Conservation (phyloP, 1,284 basidiomycete genomes). For the Xerocomus subilludens region DNA sequence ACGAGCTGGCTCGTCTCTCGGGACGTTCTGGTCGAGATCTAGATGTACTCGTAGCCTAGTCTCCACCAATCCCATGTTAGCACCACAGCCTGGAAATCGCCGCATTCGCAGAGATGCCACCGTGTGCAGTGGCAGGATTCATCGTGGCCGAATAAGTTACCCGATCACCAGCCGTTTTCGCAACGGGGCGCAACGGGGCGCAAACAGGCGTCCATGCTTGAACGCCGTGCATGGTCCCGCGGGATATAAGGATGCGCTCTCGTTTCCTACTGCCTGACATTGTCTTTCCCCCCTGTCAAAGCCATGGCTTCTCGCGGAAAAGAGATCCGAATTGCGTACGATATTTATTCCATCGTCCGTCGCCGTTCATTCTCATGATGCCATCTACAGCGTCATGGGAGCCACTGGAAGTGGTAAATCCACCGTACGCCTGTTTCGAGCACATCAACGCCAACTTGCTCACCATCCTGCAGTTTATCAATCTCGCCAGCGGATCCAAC, state of each 20-base stretch:
- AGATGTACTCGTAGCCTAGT: slow-evolving; percentile 19
- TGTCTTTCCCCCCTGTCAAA: neutral
- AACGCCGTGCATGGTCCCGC: slow-evolving; percentile 30
- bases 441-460: neutral
- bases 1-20: slow-evolving; percentile 44
- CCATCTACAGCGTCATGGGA: slow-evolving; percentile 57
- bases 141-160: slow-evolving; percentile 46
- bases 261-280: neutral
- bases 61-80: slow-evolving; percentile 21
- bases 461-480: slow-evolving; percentile 50
- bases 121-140: slow-evolving; percentile 43
- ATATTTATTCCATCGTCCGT: neutral
- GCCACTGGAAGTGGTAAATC: slow-evolving; percentile 61
- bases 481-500: slow-evolving; percentile 52
- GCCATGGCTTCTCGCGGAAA: slow-evolving; percentile 48
- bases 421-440: slow-evolving; percentile 49
- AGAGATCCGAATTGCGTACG: slow-evolving; percentile 53
- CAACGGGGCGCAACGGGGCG: neutral
- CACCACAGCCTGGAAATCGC: slow-evolving; percentile 34
- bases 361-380: neutral
- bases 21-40: slow-evolving; percentile 34
- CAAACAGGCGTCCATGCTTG: slow-evolving; percentile 39
- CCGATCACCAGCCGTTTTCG: slow-evolving; percentile 40
- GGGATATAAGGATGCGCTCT: slow-evolving; percentile 37
- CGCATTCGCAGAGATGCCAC: slow-evolving; percentile 33